phyloP scores from a whole-genome alignment of 169 alveolate genomes.

The Plasmodium malariae region DNA sequence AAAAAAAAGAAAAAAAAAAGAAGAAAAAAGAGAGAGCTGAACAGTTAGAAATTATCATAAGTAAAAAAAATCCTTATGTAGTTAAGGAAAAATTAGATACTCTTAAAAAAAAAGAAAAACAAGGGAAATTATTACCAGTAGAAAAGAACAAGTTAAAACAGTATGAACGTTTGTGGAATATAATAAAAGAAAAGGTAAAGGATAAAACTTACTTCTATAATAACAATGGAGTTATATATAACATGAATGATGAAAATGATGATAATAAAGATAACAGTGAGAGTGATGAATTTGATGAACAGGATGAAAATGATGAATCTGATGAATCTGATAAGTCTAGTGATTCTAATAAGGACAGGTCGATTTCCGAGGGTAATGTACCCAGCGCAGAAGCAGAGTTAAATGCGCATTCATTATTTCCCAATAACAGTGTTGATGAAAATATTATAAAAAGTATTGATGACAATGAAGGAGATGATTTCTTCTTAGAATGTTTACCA shows the following conservation, averaged over 20 bases:
- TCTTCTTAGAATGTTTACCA: constrained; percentile 63
- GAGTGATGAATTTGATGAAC: neutral
- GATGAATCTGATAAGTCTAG: too few species aligned
- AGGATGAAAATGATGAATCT: neutral
- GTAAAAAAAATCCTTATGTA: constrained; percentile 57
- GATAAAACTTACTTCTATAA: constrained; percentile 38
- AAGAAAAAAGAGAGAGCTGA: constrained; percentile 47
- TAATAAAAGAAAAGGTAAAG: constrained; percentile 72
- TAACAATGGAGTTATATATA: constrained; percentile 48
- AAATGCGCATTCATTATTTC: neutral
- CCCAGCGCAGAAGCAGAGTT: neutral
- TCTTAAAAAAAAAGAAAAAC: constrained; percentile 50
- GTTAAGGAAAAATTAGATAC: constrained; percentile 68
- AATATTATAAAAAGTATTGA: neutral
- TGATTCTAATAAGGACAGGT: neutral
- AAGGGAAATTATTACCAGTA: constrained; percentile 59
- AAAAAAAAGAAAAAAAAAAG: constrained; percentile 59
- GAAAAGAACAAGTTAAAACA: constrained; percentile 65
- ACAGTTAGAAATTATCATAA: constrained; percentile 61
- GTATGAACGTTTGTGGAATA: constrained; percentile 70
- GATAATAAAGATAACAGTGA: neutral
- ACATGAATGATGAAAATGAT: constrained; percentile 27
- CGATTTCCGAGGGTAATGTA: neutral
- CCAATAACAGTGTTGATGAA: neutral
- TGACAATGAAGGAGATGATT: constrained; percentile 22